Conservation (phyloP, 2,329 filamentous ascomycete genomes). For the Fonsecaea nubica region DNA sequence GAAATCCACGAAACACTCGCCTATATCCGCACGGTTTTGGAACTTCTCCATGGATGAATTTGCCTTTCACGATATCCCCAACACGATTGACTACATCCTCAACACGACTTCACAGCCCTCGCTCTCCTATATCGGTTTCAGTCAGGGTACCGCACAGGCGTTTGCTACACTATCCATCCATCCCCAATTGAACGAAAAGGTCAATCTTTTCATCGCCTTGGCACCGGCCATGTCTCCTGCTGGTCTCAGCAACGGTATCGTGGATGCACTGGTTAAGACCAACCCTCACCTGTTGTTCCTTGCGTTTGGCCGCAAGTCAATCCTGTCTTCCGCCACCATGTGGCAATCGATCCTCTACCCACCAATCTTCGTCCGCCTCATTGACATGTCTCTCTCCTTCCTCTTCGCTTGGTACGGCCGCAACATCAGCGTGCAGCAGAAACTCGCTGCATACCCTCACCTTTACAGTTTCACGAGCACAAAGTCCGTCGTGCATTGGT, state of each 20-base stretch:
- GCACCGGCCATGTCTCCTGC: constrained; percentile 96
- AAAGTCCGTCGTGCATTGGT: constrained; percentile 98
- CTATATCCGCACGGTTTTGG: constrained; percentile 83
- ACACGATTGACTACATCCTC: constrained; percentile 91
- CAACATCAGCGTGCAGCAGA: constrained; percentile 86
- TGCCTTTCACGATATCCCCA: constrained; percentile 94
- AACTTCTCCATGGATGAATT: constrained; percentile 99
- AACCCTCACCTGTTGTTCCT: constrained; percentile 92
- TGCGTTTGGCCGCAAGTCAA: constrained; percentile 87
- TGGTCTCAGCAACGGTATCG: constrained; percentile 85
- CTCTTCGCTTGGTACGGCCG: constrained; percentile 87
- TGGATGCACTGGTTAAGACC: constrained; percentile 90
- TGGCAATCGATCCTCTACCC: constrained; percentile 97
- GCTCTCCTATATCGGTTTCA: constrained; percentile 95
- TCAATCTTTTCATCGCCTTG: constrained; percentile 94
- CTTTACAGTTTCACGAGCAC: constrained; percentile 96
- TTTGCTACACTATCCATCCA: constrained; percentile 94
- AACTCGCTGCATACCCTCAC: constrained; percentile 93
- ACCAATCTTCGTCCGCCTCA: constrained; percentile 85
- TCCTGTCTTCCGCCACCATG: constrained; percentile 91
- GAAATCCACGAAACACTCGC: constrained; percentile 79
- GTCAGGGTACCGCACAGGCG: constrained; percentile 93
- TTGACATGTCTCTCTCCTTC: constrained; percentile 80
- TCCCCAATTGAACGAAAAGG: constrained; percentile 86
- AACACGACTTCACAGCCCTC: constrained; percentile 81